phyloP scores from a whole-genome alignment of 106 monocot genomes.

The Phalaenopsis aphrodite region DNA sequence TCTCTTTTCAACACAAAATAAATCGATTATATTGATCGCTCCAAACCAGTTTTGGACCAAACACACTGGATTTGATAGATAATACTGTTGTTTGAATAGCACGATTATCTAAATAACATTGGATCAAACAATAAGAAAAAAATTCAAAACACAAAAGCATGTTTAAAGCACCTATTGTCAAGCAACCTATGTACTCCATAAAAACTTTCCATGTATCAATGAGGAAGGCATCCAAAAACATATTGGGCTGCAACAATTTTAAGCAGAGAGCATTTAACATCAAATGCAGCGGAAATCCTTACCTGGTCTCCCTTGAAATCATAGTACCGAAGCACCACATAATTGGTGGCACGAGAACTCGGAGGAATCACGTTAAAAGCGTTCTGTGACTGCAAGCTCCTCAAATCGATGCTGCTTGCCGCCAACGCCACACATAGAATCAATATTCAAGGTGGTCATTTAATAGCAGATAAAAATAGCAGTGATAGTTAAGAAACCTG shows the following conservation, averaged over 20 bases:
- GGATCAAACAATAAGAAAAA: not conserved
- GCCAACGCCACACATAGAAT: slow-evolving; percentile 2
- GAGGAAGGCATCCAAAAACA: not conserved
- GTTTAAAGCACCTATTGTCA: not conserved
- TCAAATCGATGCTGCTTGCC: slow-evolving; percentile 70
- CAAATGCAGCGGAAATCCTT: not conserved
- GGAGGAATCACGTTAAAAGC: slow-evolving; percentile 89
- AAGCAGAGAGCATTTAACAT: not conserved
- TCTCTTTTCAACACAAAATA: not conserved
- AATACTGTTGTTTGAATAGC: not conserved
- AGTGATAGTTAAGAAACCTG: slow-evolving; percentile 20
- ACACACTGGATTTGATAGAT: not conserved
- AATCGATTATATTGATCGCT: not conserved
- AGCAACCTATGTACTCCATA: not conserved
- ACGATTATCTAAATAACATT: not conserved
- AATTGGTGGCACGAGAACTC: slow-evolving; percentile 80
- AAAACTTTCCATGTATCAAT: not conserved
- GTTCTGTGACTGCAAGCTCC: slow-evolving; percentile 86
- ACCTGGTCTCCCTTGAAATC: slow-evolving; percentile 61
- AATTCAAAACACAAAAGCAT: not conserved
- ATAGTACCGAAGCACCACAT: slow-evolving; percentile 80
- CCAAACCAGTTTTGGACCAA: not conserved
- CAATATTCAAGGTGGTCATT: not conserved
- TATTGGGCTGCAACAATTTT: not conserved
- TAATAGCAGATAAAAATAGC: not conserved